These are phyloP conservation scores for Buxus sempervirens DNA, from an alignment of 164 flowering plant species.

Conservation along the genomic window DNA sequence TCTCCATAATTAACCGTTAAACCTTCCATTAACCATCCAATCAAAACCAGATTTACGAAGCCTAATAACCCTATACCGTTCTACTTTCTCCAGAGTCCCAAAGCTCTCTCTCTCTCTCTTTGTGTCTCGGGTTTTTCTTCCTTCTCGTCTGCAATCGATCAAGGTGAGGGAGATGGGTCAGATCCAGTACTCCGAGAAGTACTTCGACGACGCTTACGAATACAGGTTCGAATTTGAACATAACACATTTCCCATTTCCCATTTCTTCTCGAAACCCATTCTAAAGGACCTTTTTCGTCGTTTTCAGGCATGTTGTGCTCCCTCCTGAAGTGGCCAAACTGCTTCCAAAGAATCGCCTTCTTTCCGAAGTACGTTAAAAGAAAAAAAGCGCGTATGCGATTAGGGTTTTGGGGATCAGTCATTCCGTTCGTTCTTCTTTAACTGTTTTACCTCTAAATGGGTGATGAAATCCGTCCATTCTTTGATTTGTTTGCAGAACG, in stretches of 20 bases:
- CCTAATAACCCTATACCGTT: too few species aligned
- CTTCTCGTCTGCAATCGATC: neutral
- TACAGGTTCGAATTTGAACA: constrained; percentile 44
- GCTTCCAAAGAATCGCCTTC: neutral
- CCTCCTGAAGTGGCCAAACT: neutral
- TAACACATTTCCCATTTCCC: neutral
- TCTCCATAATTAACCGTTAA: too few species aligned
- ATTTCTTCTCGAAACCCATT: neutral
- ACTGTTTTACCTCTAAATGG: too few species aligned
- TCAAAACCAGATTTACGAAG: too few species aligned
- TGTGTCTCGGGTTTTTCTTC: too few species aligned
- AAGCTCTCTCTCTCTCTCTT: too few species aligned
- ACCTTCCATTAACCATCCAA: too few species aligned
- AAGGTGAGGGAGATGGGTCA: constrained; percentile 76
- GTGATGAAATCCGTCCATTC: too few species aligned
- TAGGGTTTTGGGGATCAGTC: neutral
- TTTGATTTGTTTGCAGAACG: neutral
- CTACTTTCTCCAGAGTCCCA: too few species aligned
- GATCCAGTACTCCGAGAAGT: constrained; percentile 98
- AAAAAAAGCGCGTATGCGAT: neutral
- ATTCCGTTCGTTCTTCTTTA: neutral
- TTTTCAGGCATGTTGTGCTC: neutral
- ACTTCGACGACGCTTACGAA: constrained; percentile 83
- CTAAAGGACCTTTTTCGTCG: neutral
- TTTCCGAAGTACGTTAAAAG: neutral